These are phyloP conservation scores for Arabis alpina DNA, from an alignment of 345 rosid species.

Conservation along the genomic window DNA sequence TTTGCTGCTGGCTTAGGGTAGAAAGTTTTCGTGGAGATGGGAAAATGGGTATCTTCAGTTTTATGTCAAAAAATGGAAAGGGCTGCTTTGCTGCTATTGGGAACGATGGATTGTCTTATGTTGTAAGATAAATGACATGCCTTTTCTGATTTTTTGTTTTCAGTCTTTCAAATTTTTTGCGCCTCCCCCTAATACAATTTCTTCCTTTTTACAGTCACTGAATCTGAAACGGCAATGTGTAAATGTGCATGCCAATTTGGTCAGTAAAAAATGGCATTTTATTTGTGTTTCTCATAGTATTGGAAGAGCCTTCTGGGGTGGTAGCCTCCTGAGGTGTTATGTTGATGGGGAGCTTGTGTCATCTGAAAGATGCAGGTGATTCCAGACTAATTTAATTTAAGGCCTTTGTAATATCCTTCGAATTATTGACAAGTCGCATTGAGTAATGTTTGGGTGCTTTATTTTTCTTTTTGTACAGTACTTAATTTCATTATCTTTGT, in stretches of 20 bases:
- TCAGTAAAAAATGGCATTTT: constrained; percentile 86
- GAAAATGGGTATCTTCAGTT: constrained; percentile 86
- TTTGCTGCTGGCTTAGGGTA: constrained; percentile 96
- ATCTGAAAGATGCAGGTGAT: constrained; percentile 97
- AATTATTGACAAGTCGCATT: constrained; percentile 6
- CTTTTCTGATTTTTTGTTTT: constrained; percentile 5
- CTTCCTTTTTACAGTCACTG: constrained; percentile 61
- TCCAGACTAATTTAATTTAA: constrained; percentile 1
- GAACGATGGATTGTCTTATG: constrained; percentile 68
- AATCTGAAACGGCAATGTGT: constrained; percentile 75
- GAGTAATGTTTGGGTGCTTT: constrained; percentile 29
- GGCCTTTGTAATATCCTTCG: constrained; percentile 34
- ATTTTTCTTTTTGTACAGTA: constrained; percentile 6
- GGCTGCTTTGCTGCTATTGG: constrained; percentile 85
- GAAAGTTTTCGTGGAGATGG: constrained; percentile 78
- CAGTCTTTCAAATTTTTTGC: not conserved
- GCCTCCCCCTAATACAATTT: constrained; percentile 34
- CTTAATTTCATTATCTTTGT: constrained; percentile 36
- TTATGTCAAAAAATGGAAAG: constrained; percentile 84
- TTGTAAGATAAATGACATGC: constrained; percentile 52
- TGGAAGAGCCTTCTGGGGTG: constrained; percentile 97
- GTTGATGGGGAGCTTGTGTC: constrained; percentile 83
- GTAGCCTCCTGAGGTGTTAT: constrained; percentile 85
- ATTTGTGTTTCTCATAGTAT: constrained; percentile 86
- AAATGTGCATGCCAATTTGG: constrained; percentile 61